Conservation (phyloP, 2,329 filamentous ascomycete species). For the Esteya vermicola region DNA sequence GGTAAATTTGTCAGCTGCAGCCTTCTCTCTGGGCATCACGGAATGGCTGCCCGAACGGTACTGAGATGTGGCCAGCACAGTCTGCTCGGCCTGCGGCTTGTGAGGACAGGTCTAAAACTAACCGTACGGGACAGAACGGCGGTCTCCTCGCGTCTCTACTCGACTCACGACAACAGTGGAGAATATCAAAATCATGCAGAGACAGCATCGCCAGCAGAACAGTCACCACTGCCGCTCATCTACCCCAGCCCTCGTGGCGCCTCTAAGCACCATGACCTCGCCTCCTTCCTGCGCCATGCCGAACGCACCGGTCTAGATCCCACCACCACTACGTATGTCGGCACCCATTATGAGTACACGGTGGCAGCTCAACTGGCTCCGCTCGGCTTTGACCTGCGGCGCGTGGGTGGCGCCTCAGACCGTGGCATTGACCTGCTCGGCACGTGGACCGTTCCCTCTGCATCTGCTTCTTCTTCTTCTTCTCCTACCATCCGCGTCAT, state of each 20-base stretch:
- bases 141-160: no score
- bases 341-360: slow-evolving; percentile 67
- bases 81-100: no score
- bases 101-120: no score
- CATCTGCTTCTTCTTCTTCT: no score
- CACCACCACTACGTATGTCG: slow-evolving; percentile 47
- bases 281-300: slow-evolving; percentile 52
- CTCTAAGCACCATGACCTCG: slow-evolving; percentile 45
- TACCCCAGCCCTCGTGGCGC: slow-evolving; percentile 30
- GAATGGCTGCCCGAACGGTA: no score
- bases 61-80: no score
- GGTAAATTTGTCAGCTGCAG: no score
- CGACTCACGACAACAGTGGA: no score
- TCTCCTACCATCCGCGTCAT: slow-evolving; percentile 30
- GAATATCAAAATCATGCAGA: background rate
- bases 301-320: slow-evolving; percentile 37
- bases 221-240: slow-evolving; percentile 13
- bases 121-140: no score
- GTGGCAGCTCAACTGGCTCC: slow-evolving; percentile 38
- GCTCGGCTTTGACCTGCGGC: slow-evolving; percentile 49
- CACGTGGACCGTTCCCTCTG: slow-evolving; percentile 37
- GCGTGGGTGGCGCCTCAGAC: slow-evolving; percentile 54
- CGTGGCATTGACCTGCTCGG: slow-evolving; percentile 63
- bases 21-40: no score
- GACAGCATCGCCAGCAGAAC: background rate